Evolutionary conservation across 73 alveolate species (phyloP), one percentile per base, ranked within the genome.

Genomic region (Loxodes magnus): DNA sequence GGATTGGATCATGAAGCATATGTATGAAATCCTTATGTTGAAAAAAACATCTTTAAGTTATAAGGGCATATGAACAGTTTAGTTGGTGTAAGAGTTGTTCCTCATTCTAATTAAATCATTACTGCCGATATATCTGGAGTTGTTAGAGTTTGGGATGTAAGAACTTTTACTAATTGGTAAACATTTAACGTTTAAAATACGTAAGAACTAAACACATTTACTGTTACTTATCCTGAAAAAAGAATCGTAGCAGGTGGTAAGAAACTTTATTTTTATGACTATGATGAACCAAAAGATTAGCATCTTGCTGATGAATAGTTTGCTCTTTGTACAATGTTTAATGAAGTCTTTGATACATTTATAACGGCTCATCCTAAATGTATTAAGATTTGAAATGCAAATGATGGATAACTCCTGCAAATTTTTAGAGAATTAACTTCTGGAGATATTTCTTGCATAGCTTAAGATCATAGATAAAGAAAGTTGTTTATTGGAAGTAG

Each of bases 261-360:
- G 68, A 84, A 87, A 67, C 71, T 92, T 35, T 87, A 75, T 52
- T 84, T 84, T 77, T 92, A 81, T 55, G 96, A 88, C 51, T 92
- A 92, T 60, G 99, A 92, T 88, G 99, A 92, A 57, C 95, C 97
- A n/a, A 86, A 92, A 23, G 99, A 92, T 60, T 90, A 87, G 35
- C 87, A 80, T 75, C 62, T 92, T 38, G 96, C 97, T 20, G 99
- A 92, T 82, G 96, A 92, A 39, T 66, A 90, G 59, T 75, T 82
- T 43, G 77, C 97, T 35, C 62, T 92, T 10, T 84, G 94, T 42
- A 93, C 91, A 12, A 70, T 92, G 33, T 92, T 88, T 67, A 92
- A 92, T 59, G 84, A 88, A 17, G 87, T 90, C 7, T 83, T 92
- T 52, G 65, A 84, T 39, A 81, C 92, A 26, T 88, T 92, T 62